Base-by-base conservation (phyloP, 2,329 filamentous ascomycete genomes). In the Alternaria sp. region DNA sequence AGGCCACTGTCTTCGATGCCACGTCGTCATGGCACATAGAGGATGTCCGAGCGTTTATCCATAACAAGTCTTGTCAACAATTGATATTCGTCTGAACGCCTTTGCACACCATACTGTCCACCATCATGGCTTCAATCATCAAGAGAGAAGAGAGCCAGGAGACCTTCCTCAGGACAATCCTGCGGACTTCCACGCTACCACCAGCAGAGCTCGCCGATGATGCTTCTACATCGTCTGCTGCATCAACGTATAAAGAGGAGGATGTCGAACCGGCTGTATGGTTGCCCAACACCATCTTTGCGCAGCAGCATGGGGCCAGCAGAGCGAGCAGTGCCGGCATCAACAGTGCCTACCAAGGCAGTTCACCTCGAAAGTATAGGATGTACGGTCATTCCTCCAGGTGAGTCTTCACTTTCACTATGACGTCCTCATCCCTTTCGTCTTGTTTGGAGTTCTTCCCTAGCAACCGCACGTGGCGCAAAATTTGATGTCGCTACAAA, bases 141-240 rank as follows among this genome's bases (percentile, higher is more conserved):
- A 64, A 67, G 20, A 55, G 18, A 28, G 62, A 66, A 20, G 43
- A 57, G 11, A 63, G 62, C 44, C 38, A 48, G 6, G 62, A 64
- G 51, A 30, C 28, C 18, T 41, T 48, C 16, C 46, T 58, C 22
- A 54, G 36, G 53, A 32, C 52, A 14, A 34, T 52, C 22, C 32
- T 41, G 32, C 38, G n/a, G 9, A 45, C 34, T 16, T 54, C 51
- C 12, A 32, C 28, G 12, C 16, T 32, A 10, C 34, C 43, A 28
- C 32, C 34, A 48, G n/a, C 41, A n/a, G n/a, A 30, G 7, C 36
- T 30, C 10, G 1, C 49, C 27, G 36, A 18, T 5, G 41, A 38
- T 57, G 41, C 44, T 9, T 36, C 28, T 8, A 12, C 27, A 18
- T 20, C n/a, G 3, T 32, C 45, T 12, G 34, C 32, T 22, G n/a